Evolutionary conservation across 768 basidiomycete genomes (phyloP), one percentile per base, ranked within the genome.

Genomic region (Rhodotorula diobovata): DNA sequence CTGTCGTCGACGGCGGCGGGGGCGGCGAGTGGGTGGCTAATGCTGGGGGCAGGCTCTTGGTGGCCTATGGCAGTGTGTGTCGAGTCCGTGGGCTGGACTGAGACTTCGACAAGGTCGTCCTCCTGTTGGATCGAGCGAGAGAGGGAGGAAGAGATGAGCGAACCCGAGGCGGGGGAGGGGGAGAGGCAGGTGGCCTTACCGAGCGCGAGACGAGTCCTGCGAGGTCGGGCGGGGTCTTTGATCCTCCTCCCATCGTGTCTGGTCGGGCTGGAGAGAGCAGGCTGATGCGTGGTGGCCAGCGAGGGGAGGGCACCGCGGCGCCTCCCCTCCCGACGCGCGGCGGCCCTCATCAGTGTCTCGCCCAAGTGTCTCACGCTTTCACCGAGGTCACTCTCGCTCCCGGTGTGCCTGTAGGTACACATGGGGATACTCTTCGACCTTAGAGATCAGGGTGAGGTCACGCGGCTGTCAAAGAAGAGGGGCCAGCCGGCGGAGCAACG

Each of bases 41-140:
- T 23, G 37, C 4, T 16, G 2, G 23, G 9, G 56, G 25, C 37
- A 1, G 56, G 25, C 28, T 30, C 18, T 25, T 25, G 39, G 23
- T 39, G 39, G 34, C 28, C 39, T 35, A 43, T 37, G 39, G 54
- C n/a, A 35, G 15, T 20, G 41, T 32, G 8, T 30, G n/a, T 7
- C 9, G 37, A 1, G 39, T 20, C 9, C 7, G 12, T 45, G 37
- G 14, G 37, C 37, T 32, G 32, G 18, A 58, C 20, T 18, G 58
- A 59, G 0, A 71, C 63, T 20, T 66, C 60, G 12, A 71, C 70
- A 32, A 71, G 64, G 39, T 62, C 60, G 39, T 71, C 70, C 37
- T 60, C 61, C 70, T 71, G 70, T 50, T 50, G 48, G 25, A 50
- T 23, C 25, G 48, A 23, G 23, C 8, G 48, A 1, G 23, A 50